Percentiles rank a stretch among this genome's conserved stretches.
phyloP scores from a whole-genome alignment of 73 alveolate genomes.

The Halteria grandinella region DNA sequence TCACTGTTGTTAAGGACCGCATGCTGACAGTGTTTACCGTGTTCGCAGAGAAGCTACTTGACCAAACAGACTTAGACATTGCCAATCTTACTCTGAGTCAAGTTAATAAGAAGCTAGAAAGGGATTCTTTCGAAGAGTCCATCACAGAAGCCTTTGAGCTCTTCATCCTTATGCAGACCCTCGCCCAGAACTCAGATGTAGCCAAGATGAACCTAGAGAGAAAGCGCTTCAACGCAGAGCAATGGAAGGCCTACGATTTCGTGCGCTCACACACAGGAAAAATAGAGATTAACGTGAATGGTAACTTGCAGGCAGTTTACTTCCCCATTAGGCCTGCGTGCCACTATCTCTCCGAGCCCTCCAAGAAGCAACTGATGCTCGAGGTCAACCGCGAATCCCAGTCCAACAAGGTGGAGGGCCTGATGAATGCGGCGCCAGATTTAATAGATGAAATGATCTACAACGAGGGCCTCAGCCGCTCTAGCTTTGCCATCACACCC shows the following conservation, averaged over 20 bases:
- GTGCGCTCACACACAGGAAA: conserved; percentile 57
- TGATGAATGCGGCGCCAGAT: conserved; percentile 49
- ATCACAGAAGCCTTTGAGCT: conserved; percentile 55
- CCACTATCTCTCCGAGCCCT: conserved; percentile 30
- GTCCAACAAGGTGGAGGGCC: conserved; percentile 43
- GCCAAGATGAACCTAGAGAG: conserved; percentile 50
- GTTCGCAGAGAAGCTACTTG: conserved; percentile 20
- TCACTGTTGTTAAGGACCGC: conserved; percentile 55
- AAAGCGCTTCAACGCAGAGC: conserved; percentile 24
- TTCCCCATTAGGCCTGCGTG: conserved; percentile 63
- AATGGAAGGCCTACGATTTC: conserved; percentile 60
- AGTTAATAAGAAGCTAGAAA: conserved; percentile 9
- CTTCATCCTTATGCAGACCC: conserved; percentile 32
- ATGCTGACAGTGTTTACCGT: conserved; percentile 35
- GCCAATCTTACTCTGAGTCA: background rate
- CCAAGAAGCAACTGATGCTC: conserved; percentile 23
- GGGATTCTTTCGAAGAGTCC: conserved; percentile 50
- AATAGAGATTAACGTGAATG: conserved; percentile 38
- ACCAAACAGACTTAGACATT: background rate
- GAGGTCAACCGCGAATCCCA: conserved; percentile 57
- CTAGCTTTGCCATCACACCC: conserved; percentile 49
- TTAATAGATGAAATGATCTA: conserved; percentile 68
- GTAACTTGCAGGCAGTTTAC: conserved; percentile 41
- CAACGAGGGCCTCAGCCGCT: conserved; percentile 30
- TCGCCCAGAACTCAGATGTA: conserved; percentile 14